Conservation (phyloP, 1,284 basidiomycete genomes). For the Afroboletus lepidellus region DNA sequence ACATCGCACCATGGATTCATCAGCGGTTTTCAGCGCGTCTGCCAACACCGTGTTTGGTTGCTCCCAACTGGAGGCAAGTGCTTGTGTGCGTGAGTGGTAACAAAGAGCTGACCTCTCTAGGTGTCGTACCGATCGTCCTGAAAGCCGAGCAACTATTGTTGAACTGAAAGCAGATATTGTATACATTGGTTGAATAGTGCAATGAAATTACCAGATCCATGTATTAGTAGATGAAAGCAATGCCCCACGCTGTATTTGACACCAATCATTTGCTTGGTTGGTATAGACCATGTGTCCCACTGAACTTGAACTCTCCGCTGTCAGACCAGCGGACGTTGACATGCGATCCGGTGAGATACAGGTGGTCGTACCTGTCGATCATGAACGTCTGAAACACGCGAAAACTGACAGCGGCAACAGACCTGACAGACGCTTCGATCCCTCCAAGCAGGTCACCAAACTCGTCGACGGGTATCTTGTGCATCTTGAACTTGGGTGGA, state of each 20-base stretch:
- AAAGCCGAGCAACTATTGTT: slow-evolving; percentile 12
- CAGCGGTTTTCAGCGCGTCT: slow-evolving; percentile 47
- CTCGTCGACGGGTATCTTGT: slow-evolving; percentile 48
- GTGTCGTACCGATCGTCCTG: slow-evolving; percentile 28
- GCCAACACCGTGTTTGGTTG: slow-evolving; percentile 43
- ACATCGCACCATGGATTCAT: slow-evolving; percentile 65
- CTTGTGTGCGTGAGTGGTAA: background rate
- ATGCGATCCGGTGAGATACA: slow-evolving; percentile 43
- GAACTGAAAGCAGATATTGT: slow-evolving; percentile 12
- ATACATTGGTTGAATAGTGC: background rate
- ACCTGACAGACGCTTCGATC: slow-evolving; percentile 32
- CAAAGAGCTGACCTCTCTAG: slow-evolving; percentile 14
- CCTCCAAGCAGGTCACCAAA: slow-evolving; percentile 42
- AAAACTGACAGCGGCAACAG: background rate
- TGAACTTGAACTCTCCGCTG: slow-evolving; percentile 52
- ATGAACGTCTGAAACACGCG: background rate
- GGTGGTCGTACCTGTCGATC: slow-evolving; percentile 10
- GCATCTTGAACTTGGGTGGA: slow-evolving; percentile 52
- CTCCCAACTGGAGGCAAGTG: slow-evolving; percentile 61
- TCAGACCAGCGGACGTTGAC: slow-evolving; percentile 52
- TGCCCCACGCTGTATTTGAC: no score
- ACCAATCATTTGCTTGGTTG: background rate
- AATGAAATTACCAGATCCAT: background rate
- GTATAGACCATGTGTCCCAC: slow-evolving; percentile 41
- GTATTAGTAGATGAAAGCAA: background rate